Evolutionary conservation across 2,329 filamentous ascomycete genomes (phyloP).

Genomic region (Aureobasidium musti): DNA sequence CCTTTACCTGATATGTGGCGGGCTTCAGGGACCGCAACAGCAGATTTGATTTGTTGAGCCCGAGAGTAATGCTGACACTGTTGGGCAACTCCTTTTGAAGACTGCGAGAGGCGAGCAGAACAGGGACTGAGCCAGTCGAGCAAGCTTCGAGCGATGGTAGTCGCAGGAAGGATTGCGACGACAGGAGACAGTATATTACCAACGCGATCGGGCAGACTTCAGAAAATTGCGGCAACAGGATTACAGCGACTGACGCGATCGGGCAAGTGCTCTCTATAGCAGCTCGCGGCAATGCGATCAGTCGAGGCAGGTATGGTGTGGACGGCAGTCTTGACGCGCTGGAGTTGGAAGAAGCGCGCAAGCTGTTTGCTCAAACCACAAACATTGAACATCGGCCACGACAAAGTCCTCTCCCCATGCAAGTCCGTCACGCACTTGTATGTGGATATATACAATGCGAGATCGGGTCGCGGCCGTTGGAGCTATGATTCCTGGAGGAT

Average conservation of each 20-base stretch:
- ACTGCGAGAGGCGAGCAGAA: background rate
- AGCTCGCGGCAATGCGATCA: background rate
- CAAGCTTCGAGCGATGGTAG: background rate
- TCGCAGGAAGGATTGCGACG: background rate
- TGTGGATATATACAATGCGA: background rate
- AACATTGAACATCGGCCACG: background rate
- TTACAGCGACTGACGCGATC: constrained; percentile 4
- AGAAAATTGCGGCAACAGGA: background rate
- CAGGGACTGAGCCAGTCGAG: background rate
- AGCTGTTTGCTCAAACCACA: background rate
- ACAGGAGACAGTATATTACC: background rate
- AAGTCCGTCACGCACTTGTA: background rate
- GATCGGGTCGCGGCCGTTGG: too few relatives aligned
- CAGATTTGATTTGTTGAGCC: too few relatives aligned
- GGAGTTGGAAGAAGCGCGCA: too few relatives aligned
- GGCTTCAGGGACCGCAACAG: too few relatives aligned
- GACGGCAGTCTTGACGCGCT: too few relatives aligned
- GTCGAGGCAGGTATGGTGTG: background rate
- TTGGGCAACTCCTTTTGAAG: background rate
- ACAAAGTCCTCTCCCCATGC: background rate
- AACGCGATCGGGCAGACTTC: background rate
- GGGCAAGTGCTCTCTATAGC: background rate
- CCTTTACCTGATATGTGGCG: background rate
- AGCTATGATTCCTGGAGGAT: too few relatives aligned
- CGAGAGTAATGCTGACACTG: background rate